A percentile compares a stretch with the other conserved stretches of the same genome.
Evolutionary conservation across 129 eudicot species (phyloP).

Genomic region (Centrapalus pauciflorus): DNA sequence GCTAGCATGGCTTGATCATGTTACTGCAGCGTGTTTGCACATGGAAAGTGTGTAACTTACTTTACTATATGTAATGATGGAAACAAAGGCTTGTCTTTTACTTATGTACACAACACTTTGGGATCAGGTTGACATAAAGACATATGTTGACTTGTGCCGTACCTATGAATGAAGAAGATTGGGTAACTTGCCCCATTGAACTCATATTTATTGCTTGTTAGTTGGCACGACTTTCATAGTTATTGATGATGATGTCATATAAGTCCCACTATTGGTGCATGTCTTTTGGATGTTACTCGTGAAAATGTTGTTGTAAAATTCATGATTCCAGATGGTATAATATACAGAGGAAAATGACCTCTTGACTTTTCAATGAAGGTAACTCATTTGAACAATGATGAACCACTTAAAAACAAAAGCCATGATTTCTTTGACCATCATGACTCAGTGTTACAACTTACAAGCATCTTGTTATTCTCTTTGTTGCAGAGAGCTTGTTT

Average conservation of each 20-base stretch:
- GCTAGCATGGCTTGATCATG: slow-evolving; percentile 1
- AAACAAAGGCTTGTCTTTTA: not conserved
- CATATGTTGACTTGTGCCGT: slow-evolving; percentile 3
- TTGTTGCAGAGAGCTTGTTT: not conserved
- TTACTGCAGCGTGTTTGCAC: not conserved
- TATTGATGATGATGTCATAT: slow-evolving; percentile 23
- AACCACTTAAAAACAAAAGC: not conserved
- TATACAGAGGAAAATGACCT: slow-evolving; percentile 3
- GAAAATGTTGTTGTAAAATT: not conserved
- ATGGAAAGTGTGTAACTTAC: slow-evolving; percentile 6
- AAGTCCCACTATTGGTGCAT: slow-evolving; percentile 13
- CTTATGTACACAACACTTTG: not conserved
- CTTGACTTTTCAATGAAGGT: slow-evolving; percentile 2
- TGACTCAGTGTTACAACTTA: not conserved
- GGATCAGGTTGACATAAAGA: slow-evolving; percentile 12
- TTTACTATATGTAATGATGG: not conserved
- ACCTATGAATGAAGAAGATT: slow-evolving; percentile 1
- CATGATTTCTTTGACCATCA: not conserved
- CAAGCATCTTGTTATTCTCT: not conserved
- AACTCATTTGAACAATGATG: slow-evolving; percentile 2
- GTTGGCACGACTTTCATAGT: not conserved
- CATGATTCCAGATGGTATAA: not conserved
- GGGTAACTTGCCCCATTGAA: not conserved
- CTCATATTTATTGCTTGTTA: not conserved
- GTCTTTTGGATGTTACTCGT: not conserved